Base-by-base conservation (phyloP, 192 early-diverging fungal genomes). In the Coemansia sp. region DNA sequence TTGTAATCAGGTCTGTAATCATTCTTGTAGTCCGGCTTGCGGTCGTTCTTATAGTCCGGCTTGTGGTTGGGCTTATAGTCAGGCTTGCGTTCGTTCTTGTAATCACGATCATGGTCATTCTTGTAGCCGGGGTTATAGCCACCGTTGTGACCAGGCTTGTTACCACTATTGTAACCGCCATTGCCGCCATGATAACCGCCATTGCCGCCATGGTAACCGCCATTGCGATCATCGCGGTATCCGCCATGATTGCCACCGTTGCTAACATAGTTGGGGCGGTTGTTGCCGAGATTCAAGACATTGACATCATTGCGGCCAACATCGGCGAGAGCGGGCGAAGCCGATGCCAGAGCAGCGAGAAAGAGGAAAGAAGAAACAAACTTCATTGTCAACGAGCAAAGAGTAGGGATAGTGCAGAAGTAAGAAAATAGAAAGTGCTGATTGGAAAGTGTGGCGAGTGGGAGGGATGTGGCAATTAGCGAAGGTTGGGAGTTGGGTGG, bases 301-400 rank as follows among this genome's bases (percentile, higher is more conserved):
- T 17, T 36, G 12, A 32, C 17, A 0, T 58, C 58, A 9, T 49
- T 37, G 46, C 42, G 59, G 9, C 39, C 69, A 19, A 32, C 37
- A 29, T 53, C 17, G 31, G 59, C 42, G 17, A 58, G 65, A 2
- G 64, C 37, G 17, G 74, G 68, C 14, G 56, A 27, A 17, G 74
- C 68, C 9, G 65, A 29, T 0, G 60, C 64, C 19, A 60, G 45
- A 27, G 41, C 68, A 12, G 74, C 68, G 19, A 76, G 68, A 12
- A 68, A 61, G 42, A 76, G 53, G 27, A 76, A 45, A 14, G 68
- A 70, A 25, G 59, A 36, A 25, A 65, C 39, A 56, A 67, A 57
- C 74, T 76, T 76, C 74, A 76, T 76, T 7, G 64, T 63, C 38
- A 22, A 6, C 6, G 25, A 25, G 47, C 45, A 31, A 46, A 5